Base-by-base conservation (phyloP, 2,329 filamentous ascomycete species). In the Aspergillus oerlinghausenensis region DNA sequence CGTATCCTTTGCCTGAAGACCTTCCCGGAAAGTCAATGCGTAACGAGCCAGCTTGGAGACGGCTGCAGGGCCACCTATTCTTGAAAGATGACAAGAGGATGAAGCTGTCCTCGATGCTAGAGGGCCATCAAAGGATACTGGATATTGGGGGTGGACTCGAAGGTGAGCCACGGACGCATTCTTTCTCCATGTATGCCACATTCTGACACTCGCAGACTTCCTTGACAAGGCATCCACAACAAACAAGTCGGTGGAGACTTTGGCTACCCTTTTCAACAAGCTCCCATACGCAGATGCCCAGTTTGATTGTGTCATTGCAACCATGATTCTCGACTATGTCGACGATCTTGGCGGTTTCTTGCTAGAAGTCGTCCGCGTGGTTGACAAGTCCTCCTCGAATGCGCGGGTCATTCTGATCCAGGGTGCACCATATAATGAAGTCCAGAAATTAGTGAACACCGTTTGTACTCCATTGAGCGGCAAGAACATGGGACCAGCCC, bases 401-500 rank as follows among this genome's bases (percentile, higher is more conserved):
- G 35, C 52, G 3, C 9, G 23, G 6, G 35, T 57, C 14, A n/a
- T 55, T 3, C 17, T 57, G 14, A 35, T 55, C 19, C 55, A 57
- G 25, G 55, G 49, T 1, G 55, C 48, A 35, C 55, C 55, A 9
- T 40, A 52, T 17, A 57, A 55, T 26, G 52, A 54, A 49, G 40
- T 48, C 10, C 3, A 55, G 1, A 26, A 38, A 32, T 29, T 49
- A 6, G 5, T 55, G 14, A 51, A 32, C 9, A 9, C 49, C 14
- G 23, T 19, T 5, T 35, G 17, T 40, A n/a, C 17, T 29, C 47
- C 11, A 21, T 42, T 53, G 10, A 48, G 43, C 19, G 3, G 10
- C 3, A n/a, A 29, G 4, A n/a, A 17, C 9, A 6, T 25, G 11
- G 29, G 23, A 42, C n/a, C 28, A 10, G 26, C 23, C 25, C 56